phyloP scores from a whole-genome alignment of 331 rosid species.

The Arachis monticola region DNA sequence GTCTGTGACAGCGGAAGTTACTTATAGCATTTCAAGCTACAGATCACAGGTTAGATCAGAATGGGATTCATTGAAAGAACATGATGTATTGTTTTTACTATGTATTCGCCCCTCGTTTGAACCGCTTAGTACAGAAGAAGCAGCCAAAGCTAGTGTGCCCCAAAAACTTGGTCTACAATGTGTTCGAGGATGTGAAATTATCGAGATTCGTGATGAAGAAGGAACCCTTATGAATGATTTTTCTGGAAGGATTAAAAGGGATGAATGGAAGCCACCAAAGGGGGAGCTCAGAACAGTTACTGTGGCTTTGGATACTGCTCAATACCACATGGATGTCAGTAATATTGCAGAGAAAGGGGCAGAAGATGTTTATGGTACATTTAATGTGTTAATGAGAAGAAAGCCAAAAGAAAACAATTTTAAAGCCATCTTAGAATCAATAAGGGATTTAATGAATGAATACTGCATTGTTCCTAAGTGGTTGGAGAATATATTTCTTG shows the following conservation, averaged over 20 bases:
- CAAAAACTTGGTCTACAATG: slow-evolving; percentile 93
- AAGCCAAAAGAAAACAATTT: slow-evolving; percentile 98
- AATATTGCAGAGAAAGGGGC: slow-evolving; percentile 89
- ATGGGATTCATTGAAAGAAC: slow-evolving; percentile 97
- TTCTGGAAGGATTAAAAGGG: slow-evolving; percentile 90
- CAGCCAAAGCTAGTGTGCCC: slow-evolving; percentile 85
- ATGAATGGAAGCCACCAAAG: slow-evolving; percentile 99
- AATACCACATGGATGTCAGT: slow-evolving; percentile 94
- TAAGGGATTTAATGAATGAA: slow-evolving; percentile 97
- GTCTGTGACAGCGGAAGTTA: slow-evolving; percentile 86
- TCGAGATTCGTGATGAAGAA: slow-evolving; percentile 92
- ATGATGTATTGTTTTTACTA: slow-evolving; percentile 92
- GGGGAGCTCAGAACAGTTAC: slow-evolving; percentile 96
- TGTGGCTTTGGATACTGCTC: slow-evolving; percentile 97
- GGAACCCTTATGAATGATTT: slow-evolving; percentile 97
- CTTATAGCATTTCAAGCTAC: slow-evolving; percentile 89
- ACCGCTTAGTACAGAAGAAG: slow-evolving; percentile 92
- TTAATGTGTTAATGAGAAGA: slow-evolving; percentile 93
- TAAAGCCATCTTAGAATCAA: slow-evolving; percentile 96
- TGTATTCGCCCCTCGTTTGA: slow-evolving; percentile 89
- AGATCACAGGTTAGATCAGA: slow-evolving; percentile 91
- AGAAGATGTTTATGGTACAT: slow-evolving; percentile 95
- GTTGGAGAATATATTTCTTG: slow-evolving; percentile 88
- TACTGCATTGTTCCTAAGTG: slow-evolving; percentile 98
- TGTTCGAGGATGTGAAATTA: slow-evolving; percentile 95